Conservation (phyloP, 2,329 filamentous ascomycete species). For the Colletotrichum liaoningense region DNA sequence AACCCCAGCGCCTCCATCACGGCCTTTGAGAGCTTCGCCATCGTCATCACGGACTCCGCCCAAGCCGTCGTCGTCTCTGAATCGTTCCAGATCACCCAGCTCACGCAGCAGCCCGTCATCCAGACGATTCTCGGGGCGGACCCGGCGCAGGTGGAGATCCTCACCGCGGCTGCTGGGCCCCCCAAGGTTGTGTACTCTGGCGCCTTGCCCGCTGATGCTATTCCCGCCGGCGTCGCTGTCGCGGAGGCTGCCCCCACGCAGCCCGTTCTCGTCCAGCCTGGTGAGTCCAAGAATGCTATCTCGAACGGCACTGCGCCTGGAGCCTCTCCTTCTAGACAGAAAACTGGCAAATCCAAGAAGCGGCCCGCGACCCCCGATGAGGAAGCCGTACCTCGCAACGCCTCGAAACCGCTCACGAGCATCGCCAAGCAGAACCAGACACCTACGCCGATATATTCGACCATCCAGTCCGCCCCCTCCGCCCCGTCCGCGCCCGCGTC, state of each 20-base stretch:
- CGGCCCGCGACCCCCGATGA: background rate
- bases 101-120: constrained; percentile 22
- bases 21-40: constrained; percentile 38
- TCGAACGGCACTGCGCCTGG: background rate
- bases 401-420: background rate
- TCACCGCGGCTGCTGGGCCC: constrained; percentile 3
- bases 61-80: constrained; percentile 32
- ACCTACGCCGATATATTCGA: background rate
- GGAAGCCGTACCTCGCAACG: background rate
- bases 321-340: background rate
- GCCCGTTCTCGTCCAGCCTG: background rate
- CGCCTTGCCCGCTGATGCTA: constrained; percentile 7
- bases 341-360: background rate
- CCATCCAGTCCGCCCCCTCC: background rate
- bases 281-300: background rate
- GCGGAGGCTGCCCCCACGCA: background rate
- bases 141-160: background rate
- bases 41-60: constrained; percentile 39
- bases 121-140: constrained; percentile 3
- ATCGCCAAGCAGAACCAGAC: background rate
- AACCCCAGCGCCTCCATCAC: constrained; percentile 37
- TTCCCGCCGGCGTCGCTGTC: constrained; percentile 8
- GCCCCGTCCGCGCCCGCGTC: background rate
- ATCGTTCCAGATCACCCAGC: constrained; percentile 32
- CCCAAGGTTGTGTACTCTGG: constrained; percentile 30